Percentiles rank a stretch among this genome's conserved stretches.
phyloP scores from a whole-genome alignment of 2,329 filamentous ascomycete species.

The Alternaria conjuncta region DNA sequence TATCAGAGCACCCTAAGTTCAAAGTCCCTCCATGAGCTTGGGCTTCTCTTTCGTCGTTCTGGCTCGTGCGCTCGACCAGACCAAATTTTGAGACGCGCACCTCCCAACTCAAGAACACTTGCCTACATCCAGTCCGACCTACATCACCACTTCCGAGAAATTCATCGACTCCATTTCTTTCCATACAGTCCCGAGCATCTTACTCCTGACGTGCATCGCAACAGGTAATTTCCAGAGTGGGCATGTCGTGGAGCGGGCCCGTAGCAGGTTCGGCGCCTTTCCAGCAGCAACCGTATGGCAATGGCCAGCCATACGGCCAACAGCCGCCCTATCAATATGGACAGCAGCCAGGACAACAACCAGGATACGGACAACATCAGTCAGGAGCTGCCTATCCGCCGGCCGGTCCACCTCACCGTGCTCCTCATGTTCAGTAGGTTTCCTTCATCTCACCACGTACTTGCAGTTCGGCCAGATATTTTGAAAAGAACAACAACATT shows the following conservation, averaged over 20 bases:
- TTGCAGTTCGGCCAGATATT: background rate
- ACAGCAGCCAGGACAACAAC: constrained; percentile 39
- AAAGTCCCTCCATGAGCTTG: constrained; percentile 16
- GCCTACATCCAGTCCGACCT: constrained; percentile 9
- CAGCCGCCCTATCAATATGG: constrained; percentile 40
- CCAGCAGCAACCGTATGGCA: constrained; percentile 40
- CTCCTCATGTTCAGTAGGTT: constrained; percentile 44
- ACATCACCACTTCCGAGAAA: constrained; percentile 5
- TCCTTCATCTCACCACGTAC: constrained; percentile 1
- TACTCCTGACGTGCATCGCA: constrained; percentile 3
- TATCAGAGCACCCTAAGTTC: constrained; percentile 2
- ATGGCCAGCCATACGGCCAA: constrained; percentile 36
- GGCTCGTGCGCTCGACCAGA: constrained; percentile 39
- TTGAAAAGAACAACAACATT: background rate
- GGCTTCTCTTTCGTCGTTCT: constrained; percentile 17
- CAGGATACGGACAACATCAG: constrained; percentile 40
- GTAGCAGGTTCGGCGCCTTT: constrained; percentile 42
- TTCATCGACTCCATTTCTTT: constrained; percentile 5
- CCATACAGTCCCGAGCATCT: background rate
- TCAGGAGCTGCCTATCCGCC: constrained; percentile 31
- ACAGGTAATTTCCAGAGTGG: constrained; percentile 9
- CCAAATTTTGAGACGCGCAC: constrained; percentile 34
- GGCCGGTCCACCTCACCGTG: constrained; percentile 27
- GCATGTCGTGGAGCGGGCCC: constrained; percentile 48
- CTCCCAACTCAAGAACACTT: constrained; percentile 22